Conservation (phyloP, 2,329 filamentous ascomycete species). For the Grosmannia penicillata region DNA sequence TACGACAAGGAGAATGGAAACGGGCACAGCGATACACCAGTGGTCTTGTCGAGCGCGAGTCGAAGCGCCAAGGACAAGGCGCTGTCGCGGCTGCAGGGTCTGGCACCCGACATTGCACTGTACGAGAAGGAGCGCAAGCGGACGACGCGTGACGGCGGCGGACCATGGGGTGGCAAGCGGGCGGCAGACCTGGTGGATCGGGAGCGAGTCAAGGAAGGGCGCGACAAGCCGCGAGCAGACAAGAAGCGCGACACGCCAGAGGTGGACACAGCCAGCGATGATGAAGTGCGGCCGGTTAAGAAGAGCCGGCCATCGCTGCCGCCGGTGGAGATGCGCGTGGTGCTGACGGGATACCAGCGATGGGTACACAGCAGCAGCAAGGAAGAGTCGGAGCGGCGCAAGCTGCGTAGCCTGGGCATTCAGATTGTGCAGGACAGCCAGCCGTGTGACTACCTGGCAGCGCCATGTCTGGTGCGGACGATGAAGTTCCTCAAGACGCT, state of each 20-base stretch:
- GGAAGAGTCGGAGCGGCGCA: constrained; percentile 76
- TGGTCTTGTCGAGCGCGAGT: constrained; percentile 49
- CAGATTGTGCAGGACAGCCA: constrained; percentile 61
- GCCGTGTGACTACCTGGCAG: constrained; percentile 72
- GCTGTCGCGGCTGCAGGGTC: constrained; percentile 55
- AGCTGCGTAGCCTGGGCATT: constrained; percentile 72
- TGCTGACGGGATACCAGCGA: constrained; percentile 70
- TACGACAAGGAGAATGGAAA: constrained; percentile 73
- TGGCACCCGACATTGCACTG: constrained; percentile 72
- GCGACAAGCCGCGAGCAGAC: constrained; percentile 3
- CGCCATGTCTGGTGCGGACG: constrained; percentile 75
- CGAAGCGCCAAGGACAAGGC: constrained; percentile 84
- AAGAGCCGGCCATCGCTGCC: constrained; percentile 47
- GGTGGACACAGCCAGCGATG: constrained; percentile 25
- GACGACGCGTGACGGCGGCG: constrained; percentile 28
- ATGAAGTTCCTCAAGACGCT: constrained; percentile 86
- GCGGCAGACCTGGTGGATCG: constrained; percentile 44
- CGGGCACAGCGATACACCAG: constrained; percentile 55
- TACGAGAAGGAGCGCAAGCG: constrained; percentile 93
- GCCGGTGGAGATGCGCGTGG: constrained; percentile 56
- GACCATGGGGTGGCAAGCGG: constrained; percentile 47
- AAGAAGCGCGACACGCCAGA: constrained; percentile 13
- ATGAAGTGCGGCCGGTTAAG: constrained; percentile 39
- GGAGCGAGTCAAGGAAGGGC: constrained; percentile 31
- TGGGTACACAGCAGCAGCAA: constrained; percentile 63